phyloP scores from a whole-genome alignment of 2,329 filamentous ascomycete species.

The Sporothrix brunneoviolacea region DNA sequence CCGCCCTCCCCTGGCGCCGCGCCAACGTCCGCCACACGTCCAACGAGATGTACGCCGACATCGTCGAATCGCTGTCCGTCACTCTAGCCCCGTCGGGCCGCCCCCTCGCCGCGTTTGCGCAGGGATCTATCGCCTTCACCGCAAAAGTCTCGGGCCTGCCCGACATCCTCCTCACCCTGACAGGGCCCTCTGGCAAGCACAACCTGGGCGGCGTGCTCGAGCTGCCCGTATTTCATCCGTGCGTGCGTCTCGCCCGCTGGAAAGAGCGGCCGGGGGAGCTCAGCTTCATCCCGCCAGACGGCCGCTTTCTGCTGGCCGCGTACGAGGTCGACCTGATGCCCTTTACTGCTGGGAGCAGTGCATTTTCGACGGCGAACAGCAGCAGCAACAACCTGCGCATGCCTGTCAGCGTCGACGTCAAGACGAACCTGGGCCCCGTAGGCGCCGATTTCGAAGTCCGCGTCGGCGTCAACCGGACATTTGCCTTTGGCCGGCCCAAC shows the following conservation, averaged over 20 bases:
- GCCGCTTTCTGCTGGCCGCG: slow-evolving; percentile 83
- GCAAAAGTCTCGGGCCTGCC: slow-evolving; percentile 92
- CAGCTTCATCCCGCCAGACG: slow-evolving; percentile 94
- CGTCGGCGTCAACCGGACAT: slow-evolving; percentile 62
- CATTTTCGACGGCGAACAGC: slow-evolving; percentile 29
- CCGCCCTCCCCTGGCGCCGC: slow-evolving; percentile 75
- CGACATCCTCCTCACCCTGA: slow-evolving; percentile 75
- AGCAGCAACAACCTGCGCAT: slow-evolving; percentile 58
- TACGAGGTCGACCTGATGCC: slow-evolving; percentile 88
- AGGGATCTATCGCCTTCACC: slow-evolving; percentile 91
- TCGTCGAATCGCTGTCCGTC: slow-evolving; percentile 82
- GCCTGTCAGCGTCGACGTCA: slow-evolving; percentile 75
- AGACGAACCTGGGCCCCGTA: slow-evolving; percentile 65
- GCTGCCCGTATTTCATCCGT: slow-evolving; percentile 91
- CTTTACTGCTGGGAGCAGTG: slow-evolving; percentile 47
- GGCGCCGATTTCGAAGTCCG: slow-evolving; percentile 87
- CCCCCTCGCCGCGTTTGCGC: slow-evolving; percentile 76
- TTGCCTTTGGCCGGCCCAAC: slow-evolving; percentile 29
- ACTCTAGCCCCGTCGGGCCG: slow-evolving; percentile 86
- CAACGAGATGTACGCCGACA: slow-evolving; percentile 94
- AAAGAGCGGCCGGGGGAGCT: slow-evolving; percentile 80
- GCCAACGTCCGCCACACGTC: slow-evolving; percentile 92
- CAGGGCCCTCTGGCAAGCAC: slow-evolving; percentile 73
- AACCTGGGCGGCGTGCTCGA: slow-evolving; percentile 70
- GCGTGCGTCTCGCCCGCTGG: slow-evolving; percentile 86